Evolutionary conservation across 345 rosid genomes (phyloP).

Genomic region (Melaleuca quinquenervia): DNA sequence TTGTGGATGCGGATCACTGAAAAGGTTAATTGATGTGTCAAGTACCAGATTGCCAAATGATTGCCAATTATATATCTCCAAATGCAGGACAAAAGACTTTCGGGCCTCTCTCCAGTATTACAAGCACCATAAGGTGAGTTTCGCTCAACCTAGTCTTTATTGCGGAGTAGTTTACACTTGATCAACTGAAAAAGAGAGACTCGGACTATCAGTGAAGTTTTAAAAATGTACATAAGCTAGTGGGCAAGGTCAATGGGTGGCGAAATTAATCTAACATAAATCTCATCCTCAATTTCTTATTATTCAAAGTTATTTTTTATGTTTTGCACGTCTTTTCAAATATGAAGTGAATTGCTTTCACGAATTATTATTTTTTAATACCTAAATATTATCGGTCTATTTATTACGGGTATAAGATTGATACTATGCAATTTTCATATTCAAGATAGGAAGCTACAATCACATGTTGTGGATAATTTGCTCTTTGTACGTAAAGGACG

Average conservation of each 20-base stretch:
- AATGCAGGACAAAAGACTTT: not conserved
- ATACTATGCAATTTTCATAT: not conserved
- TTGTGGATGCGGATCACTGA: accelerated
- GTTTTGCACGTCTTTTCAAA: too few species aligned
- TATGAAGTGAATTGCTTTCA: too few species aligned
- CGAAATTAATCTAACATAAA: too few species aligned
- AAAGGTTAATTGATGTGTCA: not conserved
- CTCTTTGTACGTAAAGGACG: not conserved
- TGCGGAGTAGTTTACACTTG: not conserved
- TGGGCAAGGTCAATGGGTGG: too few species aligned
- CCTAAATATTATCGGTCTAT: not conserved
- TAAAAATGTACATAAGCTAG: too few species aligned
- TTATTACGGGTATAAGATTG: not conserved
- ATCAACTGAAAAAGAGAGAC: not conserved
- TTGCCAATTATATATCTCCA: accelerated
- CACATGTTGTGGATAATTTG: not conserved
- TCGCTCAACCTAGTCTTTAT: not conserved
- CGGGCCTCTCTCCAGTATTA: not conserved
- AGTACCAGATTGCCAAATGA: not conserved
- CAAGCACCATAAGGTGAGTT: not conserved
- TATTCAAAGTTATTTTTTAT: too few species aligned
- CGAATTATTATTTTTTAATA: too few species aligned
- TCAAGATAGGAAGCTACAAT: not conserved
- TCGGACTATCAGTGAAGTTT: not conserved
- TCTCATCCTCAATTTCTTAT: too few species aligned